These are phyloP conservation scores for Boletus rex-veris DNA, from an alignment of 768 basidiomycete species.

Conservation along the genomic window DNA sequence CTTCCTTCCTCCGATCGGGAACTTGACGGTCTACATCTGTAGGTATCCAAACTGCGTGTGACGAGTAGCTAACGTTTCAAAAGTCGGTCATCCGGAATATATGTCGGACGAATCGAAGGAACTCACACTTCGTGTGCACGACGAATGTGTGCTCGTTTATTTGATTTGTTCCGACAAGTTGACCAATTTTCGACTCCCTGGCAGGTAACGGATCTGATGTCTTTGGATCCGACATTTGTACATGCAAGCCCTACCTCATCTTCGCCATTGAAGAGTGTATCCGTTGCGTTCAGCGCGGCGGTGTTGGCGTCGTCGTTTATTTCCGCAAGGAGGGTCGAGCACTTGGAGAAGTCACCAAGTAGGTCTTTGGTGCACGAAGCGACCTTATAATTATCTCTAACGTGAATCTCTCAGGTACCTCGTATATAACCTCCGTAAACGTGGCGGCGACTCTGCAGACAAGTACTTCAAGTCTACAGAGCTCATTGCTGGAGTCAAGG, in stretches of 20 bases:
- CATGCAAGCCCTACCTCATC: conserved; percentile 88
- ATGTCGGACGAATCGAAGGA: conserved; percentile 74
- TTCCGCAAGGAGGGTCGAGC: conserved; percentile 94
- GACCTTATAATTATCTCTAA: neutral
- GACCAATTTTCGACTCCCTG: neutral
- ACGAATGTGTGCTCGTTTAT: conserved; percentile 66
- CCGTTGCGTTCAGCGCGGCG: conserved; percentile 74
- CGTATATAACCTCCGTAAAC: conserved; percentile 95
- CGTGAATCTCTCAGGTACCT: conserved; percentile 55
- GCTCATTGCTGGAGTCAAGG: conserved; percentile 90
- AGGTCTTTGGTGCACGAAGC: conserved; percentile 19
- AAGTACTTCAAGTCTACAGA: conserved; percentile 95
- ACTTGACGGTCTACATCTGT: conserved; percentile 91
- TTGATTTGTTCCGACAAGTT: neutral
- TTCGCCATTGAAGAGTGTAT: conserved; percentile 95
- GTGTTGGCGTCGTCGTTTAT: conserved; percentile 91
- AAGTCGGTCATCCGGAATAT: conserved; percentile 82
- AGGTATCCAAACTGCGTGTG: conserved; percentile 17
- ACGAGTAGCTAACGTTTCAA: neutral
- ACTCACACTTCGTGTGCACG: conserved; percentile 86
- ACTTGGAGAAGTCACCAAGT: conserved; percentile 92
- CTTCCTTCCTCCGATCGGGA: conserved; percentile 93
- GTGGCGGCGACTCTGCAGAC: conserved; percentile 88
- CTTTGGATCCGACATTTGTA: conserved; percentile 90
- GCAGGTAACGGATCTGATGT: conserved; percentile 91